phyloP scores from a whole-genome alignment of 495 filamentous ascomycete genomes.

The Amphirosellinia nigrospora region DNA sequence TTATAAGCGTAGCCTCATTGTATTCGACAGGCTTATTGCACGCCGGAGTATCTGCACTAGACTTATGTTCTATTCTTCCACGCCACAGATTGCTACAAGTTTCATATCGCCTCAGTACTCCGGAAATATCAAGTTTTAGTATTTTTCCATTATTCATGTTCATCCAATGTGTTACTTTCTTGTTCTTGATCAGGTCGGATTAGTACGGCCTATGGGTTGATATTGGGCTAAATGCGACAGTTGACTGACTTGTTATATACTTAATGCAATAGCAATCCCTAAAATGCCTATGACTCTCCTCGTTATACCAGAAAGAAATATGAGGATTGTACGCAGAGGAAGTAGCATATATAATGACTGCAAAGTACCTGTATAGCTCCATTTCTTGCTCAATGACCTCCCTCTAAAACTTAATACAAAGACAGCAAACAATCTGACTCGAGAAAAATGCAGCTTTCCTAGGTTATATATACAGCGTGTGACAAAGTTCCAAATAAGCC shows the following conservation, averaged over 20 bases:
- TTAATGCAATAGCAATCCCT: not conserved
- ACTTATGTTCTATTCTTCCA: not conserved
- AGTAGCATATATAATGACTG: not conserved
- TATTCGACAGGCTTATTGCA: not conserved
- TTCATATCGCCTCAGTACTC: not conserved
- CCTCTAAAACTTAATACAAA: not conserved
- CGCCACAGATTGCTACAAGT: not conserved
- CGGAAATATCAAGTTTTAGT: not conserved
- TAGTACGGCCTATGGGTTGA: not conserved
- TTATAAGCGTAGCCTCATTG: not conserved
- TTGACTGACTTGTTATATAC: not conserved
- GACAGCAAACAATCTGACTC: not conserved
- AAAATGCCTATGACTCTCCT: not conserved
- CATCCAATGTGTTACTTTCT: not conserved
- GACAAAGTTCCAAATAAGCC: not conserved
- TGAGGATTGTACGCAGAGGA: not conserved
- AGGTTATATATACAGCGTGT: not conserved
- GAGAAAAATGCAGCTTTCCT: not conserved
- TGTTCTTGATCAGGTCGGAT: not conserved
- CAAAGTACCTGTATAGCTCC: not conserved
- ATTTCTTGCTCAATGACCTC: not conserved
- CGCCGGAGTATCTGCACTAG: not conserved
- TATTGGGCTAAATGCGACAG: not conserved
- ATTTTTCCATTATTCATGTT: not conserved
- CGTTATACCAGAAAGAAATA: not conserved